Percentiles rank a stretch among this genome's conserved stretches.
phyloP scores from a whole-genome alignment of 2,329 filamentous ascomycete species.

The Apiospora rasikravindrae region DNA sequence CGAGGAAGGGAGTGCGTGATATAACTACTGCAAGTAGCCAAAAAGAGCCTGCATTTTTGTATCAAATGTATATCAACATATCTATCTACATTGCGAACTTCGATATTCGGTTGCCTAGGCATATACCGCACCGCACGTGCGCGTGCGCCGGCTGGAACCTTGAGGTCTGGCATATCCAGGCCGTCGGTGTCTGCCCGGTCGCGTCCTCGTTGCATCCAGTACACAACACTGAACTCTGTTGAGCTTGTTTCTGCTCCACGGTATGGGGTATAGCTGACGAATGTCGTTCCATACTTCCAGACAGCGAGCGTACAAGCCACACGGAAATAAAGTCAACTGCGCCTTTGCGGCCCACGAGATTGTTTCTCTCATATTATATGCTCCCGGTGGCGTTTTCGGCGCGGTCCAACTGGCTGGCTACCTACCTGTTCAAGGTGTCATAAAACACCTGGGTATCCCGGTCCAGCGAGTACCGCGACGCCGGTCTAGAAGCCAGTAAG shows the following conservation, averaged over 20 bases:
- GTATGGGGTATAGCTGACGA: constrained; percentile 8
- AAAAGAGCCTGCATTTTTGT: background rate
- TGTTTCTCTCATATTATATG: constrained; percentile 17
- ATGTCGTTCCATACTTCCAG: constrained; percentile 13
- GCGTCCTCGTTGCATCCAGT: background rate
- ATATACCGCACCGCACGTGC: background rate
- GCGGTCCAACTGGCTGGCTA: constrained; percentile 2
- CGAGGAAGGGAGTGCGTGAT: background rate
- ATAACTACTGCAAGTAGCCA: background rate
- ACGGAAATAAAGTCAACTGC: constrained; percentile 14
- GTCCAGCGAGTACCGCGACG: background rate
- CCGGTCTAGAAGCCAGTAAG: constrained; percentile 12
- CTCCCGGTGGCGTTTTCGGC: constrained; percentile 12
- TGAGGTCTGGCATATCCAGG: background rate
- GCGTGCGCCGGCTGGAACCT: background rate
- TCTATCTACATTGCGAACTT: background rate
- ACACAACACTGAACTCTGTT: background rate
- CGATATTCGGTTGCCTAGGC: too few relatives aligned
- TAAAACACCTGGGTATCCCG: background rate
- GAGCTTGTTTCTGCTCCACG: background rate
- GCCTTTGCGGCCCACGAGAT: constrained; percentile 16
- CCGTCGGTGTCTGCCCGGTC: background rate
- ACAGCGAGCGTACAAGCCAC: constrained; percentile 15
- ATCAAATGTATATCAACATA: background rate
- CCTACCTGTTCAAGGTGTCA: constrained; percentile 13